These are phyloP conservation scores for Alternaria sp. DNA, from an alignment of 2,329 filamentous ascomycete genomes.

Conservation along the genomic window DNA sequence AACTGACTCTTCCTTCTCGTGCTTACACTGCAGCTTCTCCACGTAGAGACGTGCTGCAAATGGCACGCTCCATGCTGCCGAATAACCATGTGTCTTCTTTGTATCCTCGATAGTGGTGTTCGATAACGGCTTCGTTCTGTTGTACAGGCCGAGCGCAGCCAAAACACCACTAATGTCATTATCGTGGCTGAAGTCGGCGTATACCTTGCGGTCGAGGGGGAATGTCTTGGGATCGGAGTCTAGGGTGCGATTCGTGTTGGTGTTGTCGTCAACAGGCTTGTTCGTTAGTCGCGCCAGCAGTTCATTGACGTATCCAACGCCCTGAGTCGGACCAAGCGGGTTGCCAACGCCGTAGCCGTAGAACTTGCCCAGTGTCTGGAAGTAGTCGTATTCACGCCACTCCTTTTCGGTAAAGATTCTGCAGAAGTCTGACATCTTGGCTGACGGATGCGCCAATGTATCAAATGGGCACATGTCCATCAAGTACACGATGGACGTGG, in stretches of 20 bases:
- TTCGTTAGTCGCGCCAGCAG: conserved; percentile 81
- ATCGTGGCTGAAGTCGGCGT: conserved; percentile 93
- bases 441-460: conserved; percentile 69
- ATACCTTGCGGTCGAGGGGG: conserved; percentile 72
- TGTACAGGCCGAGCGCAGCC: conserved; percentile 81
- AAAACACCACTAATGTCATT: conserved; percentile 84
- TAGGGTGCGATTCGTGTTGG: conserved; percentile 79
- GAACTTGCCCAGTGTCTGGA: conserved; percentile 81
- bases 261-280: conserved; percentile 73
- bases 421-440: conserved; percentile 75
- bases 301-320: conserved; percentile 88
- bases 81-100: conserved; percentile 70
- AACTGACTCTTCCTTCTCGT: conserved; percentile 72
- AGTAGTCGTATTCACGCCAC: conserved; percentile 84
- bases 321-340: conserved; percentile 81
- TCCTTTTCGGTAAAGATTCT: conserved; percentile 75
- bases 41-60: conserved; percentile 85
- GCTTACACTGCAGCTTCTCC: conserved; percentile 80
- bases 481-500: conserved; percentile 70
- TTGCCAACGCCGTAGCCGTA: conserved; percentile 83
- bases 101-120: conserved; percentile 60
- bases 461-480: conserved; percentile 93
- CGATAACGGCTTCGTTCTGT: conserved; percentile 63
- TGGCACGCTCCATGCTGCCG: conserved; percentile 80
- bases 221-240: conserved; percentile 75